Conservation (phyloP, 2,329 filamentous ascomycete genomes). For the Sporothrix pseudoabietina region DNA sequence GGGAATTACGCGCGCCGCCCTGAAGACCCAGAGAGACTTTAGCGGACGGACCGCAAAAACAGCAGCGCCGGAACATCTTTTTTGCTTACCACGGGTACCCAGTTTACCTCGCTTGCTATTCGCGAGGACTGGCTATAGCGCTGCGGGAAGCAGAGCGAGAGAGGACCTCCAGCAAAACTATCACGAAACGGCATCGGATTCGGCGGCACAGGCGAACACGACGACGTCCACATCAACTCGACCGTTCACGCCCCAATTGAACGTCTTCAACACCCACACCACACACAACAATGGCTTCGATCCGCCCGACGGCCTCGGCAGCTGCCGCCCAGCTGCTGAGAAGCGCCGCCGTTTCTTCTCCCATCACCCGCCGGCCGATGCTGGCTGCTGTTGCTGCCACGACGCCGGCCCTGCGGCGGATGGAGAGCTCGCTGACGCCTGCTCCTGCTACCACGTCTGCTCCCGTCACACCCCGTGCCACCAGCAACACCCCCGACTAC, state of each 20-base stretch:
- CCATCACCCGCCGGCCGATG: conserved; percentile 34
- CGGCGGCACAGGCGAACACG: conserved; percentile 8
- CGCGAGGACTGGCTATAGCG: conserved; percentile 24
- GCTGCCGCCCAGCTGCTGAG: conserved; percentile 57
- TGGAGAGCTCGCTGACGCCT: conserved; percentile 56
- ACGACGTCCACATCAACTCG: neutral
- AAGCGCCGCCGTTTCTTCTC: conserved; percentile 40
- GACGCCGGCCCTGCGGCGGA: conserved; percentile 52
- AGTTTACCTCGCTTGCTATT: conserved; percentile 34
- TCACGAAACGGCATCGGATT: conserved; percentile 7
- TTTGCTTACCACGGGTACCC: conserved; percentile 31
- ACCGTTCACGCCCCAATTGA: neutral
- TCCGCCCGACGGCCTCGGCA: conserved; percentile 59
- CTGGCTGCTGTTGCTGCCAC: conserved; percentile 43
- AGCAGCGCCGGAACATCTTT: conserved; percentile 32
- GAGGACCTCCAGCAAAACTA: conserved; percentile 23
- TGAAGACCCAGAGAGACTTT: neutral
- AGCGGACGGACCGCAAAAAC: conserved; percentile 27
- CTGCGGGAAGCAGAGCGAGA: conserved; percentile 10
- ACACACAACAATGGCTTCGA: conserved; percentile 59
- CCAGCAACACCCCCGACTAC: conserved; percentile 75
- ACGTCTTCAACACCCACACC: neutral
- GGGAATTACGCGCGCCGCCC: neutral
- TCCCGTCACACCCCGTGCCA: conserved; percentile 46
- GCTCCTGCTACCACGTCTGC: conserved; percentile 41